Evolutionary conservation across 2,329 filamentous ascomycete genomes (phyloP).

Genomic region (Malbranchea zuffiana): DNA sequence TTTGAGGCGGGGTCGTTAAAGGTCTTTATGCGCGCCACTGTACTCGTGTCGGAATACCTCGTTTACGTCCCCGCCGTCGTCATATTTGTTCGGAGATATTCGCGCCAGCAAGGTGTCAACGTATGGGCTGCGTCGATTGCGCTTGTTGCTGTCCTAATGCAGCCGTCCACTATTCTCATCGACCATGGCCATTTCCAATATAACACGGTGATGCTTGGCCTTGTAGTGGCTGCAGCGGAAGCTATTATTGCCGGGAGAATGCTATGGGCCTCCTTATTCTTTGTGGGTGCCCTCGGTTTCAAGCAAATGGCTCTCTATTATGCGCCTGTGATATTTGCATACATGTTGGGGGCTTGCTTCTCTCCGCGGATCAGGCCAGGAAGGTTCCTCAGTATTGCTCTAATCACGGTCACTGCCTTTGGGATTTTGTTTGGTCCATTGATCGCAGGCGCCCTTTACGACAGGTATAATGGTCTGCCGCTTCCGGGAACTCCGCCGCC

Average conservation of each 20-base stretch:
- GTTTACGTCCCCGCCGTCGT: conserved; percentile 77
- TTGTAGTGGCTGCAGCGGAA: conserved; percentile 76
- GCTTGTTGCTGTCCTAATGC: conserved; percentile 80
- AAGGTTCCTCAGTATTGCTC: conserved; percentile 62
- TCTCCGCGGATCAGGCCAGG: conserved; percentile 57
- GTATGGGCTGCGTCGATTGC: conserved; percentile 76
- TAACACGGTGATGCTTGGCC: conserved; percentile 95
- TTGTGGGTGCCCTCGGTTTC: conserved; percentile 86
- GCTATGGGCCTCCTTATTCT: conserved; percentile 85
- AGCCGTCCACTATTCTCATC: conserved; percentile 79
- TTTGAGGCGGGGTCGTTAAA: conserved; percentile 70
- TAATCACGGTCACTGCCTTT: conserved; percentile 64
- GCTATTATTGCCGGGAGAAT: conserved; percentile 75
- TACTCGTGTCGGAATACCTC: conserved; percentile 81
- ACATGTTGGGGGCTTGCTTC: conserved; percentile 76
- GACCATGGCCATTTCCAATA: conserved; percentile 97
- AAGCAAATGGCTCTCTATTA: conserved; percentile 99
- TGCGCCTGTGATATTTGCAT: conserved; percentile 83
- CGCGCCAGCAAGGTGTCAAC: conserved; percentile 63
- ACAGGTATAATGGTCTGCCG: conserved; percentile 53
- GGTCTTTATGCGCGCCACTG: conserved; percentile 90
- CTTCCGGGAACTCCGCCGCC: conserved; percentile 52
- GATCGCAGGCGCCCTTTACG: conserved; percentile 58
- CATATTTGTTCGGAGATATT: conserved; percentile 73
- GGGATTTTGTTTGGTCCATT: conserved; percentile 65